Base-by-base conservation (phyloP, 2,329 filamentous ascomycete genomes). In the Sphaerulina vaccinii region DNA sequence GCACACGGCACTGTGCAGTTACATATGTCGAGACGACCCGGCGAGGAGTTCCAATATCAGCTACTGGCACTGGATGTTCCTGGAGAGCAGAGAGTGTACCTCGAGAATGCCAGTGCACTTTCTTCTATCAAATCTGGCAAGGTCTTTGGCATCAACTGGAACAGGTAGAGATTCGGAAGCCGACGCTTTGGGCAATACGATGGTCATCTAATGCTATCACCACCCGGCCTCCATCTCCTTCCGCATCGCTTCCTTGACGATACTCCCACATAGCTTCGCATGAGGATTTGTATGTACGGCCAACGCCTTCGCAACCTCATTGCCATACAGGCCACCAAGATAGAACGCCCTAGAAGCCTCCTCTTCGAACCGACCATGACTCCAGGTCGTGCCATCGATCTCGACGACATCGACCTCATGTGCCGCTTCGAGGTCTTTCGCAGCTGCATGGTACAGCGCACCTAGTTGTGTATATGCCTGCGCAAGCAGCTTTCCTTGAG, bases 11-110 rank as follows among this genome's bases (percentile, higher is more conserved):
- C 85, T 0, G 90, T 90, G 5, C 78, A 84, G 59, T 74, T 95
- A 48, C 90, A 96, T 68, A 83, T 96, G 79, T 79, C 85, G 40
- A 89, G 84, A 69, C 75, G 76, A 29, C 76, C 80, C 1, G 83
- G 83, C 24, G 78, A 84, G 32, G 71, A 77, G 44, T 90, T 84
- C 66, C 80, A 88, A 62, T 96, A 96, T 71, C 83, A 85, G 66
- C 84, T 90, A 66, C 76, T 97, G 36, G 87, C 84, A 46, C 68
- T 97, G 40, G 90, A 96, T 69, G 81, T 95, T 21, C 85, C 81
- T 61, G 90, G 88, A 57, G 65, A 71, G 56, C 68, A 77, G 61
- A 79, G 83, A 52, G 78, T 87, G 46, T 86, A 84, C 58, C 74
- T 88, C 13, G 84, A 87, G 66, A 82, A 84, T 49, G 75, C 78